Evolutionary conservation across 176 grass and related monocot species (phyloP).

Genomic region (Oryza coarctata): DNA sequence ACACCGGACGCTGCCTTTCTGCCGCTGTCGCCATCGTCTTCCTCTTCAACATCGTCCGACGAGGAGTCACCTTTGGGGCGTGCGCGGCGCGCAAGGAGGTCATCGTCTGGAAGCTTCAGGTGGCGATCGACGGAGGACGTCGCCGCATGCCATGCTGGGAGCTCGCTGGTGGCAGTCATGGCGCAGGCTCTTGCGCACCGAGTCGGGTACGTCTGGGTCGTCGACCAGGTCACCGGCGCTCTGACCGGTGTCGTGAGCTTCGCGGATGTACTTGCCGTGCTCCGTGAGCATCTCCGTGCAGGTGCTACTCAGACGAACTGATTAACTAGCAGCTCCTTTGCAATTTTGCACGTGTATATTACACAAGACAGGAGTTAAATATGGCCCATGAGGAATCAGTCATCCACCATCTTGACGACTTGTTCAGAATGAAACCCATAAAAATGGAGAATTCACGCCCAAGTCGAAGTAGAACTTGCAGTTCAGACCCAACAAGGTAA

Average conservation of each 20-base stretch:
- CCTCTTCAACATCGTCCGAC: slow-evolving; percentile 44
- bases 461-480: neutral
- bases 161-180: slow-evolving; percentile 85
- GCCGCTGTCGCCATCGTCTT: neutral
- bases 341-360: neutral
- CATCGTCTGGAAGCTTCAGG: slow-evolving; percentile 41
- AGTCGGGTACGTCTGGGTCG: slow-evolving; percentile 83
- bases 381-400: neutral
- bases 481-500: neutral
- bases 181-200: slow-evolving; percentile 75
- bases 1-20: neutral
- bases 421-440: neutral
- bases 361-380: neutral
- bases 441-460: neutral
- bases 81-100: neutral
- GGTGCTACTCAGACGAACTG: slow-evolving; percentile 2
- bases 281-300: slow-evolving; percentile 55
- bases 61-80: slow-evolving; percentile 36
- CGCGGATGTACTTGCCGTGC: slow-evolving; percentile 59
- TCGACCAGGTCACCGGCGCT: slow-evolving; percentile 48
- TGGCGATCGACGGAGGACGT: slow-evolving; percentile 53
- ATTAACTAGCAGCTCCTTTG: neutral
- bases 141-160: slow-evolving; percentile 64
- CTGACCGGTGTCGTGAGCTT: slow-evolving; percentile 72
- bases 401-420: too few species aligned